phyloP scores from a whole-genome alignment of 495 filamentous ascomycete genomes.

The Pyrenula massariospora region DNA sequence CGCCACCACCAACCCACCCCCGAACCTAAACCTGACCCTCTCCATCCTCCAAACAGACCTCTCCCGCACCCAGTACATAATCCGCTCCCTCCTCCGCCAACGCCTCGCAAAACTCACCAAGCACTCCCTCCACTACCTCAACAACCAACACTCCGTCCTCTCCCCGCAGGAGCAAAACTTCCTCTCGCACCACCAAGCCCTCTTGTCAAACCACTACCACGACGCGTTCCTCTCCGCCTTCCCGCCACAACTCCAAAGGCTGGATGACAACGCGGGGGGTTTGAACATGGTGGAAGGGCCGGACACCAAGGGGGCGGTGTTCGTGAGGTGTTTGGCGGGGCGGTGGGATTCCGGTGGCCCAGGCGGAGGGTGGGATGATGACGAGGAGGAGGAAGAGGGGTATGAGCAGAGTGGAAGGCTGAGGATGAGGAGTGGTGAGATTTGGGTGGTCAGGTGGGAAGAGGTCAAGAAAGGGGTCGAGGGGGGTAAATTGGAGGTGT shows the following conservation, averaged over 20 bases:
- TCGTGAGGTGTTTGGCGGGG: constrained; percentile 60
- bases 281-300: constrained; percentile 86
- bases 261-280: constrained; percentile 84
- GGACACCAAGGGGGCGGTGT: constrained; percentile 70
- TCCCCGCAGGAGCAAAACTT: constrained; percentile 67
- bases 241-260: constrained; percentile 57
- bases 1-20: constrained; percentile 57
- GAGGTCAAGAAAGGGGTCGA: constrained; percentile 61
- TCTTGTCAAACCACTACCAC: constrained; percentile 72
- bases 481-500: constrained; percentile 68
- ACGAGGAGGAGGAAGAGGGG: constrained; percentile 39
- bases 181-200: constrained; percentile 64
- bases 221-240: constrained; percentile 73
- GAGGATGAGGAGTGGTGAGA: constrained; percentile 65
- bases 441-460: constrained; percentile 80
- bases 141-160: constrained; percentile 38
- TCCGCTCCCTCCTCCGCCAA: constrained; percentile 74
- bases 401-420: constrained; percentile 37
- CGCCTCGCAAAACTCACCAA: constrained; percentile 62
- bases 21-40: constrained; percentile 79
- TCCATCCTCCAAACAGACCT: constrained; percentile 96
- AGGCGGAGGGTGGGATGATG: constrained; percentile 23
- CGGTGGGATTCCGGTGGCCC: constrained; percentile 39
- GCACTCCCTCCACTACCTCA: constrained; percentile 32
- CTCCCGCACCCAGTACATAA: constrained; percentile 79